A percentile compares a stretch with the other conserved stretches of the same genome.
phyloP scores from a whole-genome alignment of 495 filamentous ascomycete genomes.

The Stereocaulon alpinum region DNA sequence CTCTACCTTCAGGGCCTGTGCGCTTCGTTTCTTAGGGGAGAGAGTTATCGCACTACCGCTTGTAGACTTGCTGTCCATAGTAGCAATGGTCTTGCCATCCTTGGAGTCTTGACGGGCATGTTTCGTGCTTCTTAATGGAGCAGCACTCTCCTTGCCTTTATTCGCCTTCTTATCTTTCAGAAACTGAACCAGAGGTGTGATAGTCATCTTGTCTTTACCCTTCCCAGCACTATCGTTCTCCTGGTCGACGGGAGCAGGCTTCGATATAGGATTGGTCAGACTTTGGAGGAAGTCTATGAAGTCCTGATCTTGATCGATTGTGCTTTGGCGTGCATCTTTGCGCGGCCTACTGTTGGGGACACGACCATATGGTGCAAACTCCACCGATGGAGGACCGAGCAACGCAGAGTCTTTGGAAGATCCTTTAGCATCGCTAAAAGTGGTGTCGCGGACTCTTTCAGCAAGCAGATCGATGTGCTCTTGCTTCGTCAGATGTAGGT shows the following conservation, averaged over 20 bases:
- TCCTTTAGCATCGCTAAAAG: constrained; percentile 65
- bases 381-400: constrained; percentile 62
- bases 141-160: constrained; percentile 60
- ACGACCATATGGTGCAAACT: constrained; percentile 74
- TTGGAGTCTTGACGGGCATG: constrained; percentile 39
- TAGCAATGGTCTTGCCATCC: constrained; percentile 39
- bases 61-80: constrained; percentile 37
- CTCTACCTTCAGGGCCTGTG: constrained; percentile 38
- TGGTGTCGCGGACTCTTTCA: constrained; percentile 51
- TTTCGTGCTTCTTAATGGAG: constrained; percentile 38
- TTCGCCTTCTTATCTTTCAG: constrained; percentile 82
- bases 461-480: constrained; percentile 50
- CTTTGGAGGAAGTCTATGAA: constrained; percentile 88
- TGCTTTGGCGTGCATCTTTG: constrained; percentile 77
- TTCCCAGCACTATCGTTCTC: constrained; percentile 43
- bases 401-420: constrained; percentile 56
- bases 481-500: constrained; percentile 59
- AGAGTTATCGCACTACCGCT: constrained; percentile 23
- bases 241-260: constrained; percentile 40
- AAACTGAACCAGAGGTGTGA: constrained; percentile 83
- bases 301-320: constrained; percentile 89
- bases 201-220: constrained; percentile 55
- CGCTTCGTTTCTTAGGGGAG: constrained; percentile 36
- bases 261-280: constrained; percentile 65
- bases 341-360: constrained; percentile 59